Evolutionary conservation across 495 filamentous ascomycete species (phyloP).

Genomic region (Aspergillus sparsus): DNA sequence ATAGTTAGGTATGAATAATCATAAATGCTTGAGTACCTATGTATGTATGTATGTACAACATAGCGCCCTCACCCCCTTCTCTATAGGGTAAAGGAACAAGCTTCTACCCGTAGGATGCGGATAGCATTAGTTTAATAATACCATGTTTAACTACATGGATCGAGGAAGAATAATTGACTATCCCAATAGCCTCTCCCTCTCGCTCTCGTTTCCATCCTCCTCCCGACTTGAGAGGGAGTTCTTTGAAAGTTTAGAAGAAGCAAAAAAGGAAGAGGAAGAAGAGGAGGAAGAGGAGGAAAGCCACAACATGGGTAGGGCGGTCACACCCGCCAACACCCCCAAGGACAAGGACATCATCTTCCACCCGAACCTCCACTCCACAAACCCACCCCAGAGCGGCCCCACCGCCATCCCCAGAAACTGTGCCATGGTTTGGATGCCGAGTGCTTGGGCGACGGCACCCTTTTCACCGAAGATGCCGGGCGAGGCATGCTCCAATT

Average conservation of each 20-base stretch:
- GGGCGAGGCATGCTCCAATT: conserved; percentile 51
- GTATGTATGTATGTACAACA: no score
- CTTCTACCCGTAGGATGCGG: no score
- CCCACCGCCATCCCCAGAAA: conserved; percentile 61
- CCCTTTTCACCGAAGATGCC: conserved; percentile 50
- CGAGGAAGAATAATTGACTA: not conserved
- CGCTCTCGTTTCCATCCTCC: conserved; percentile 15
- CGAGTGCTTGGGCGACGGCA: conserved; percentile 61
- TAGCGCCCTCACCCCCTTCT: no score
- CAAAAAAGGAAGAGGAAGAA: not conserved
- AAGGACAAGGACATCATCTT: conserved; percentile 44
- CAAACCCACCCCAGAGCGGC: conserved; percentile 63
- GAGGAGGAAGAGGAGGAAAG: conserved; percentile 3
- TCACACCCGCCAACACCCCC: conserved; percentile 31
- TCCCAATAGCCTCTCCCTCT: conserved; percentile 19
- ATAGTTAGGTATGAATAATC: no score
- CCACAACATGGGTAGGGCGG: conserved; percentile 34
- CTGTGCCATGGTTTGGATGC: conserved; percentile 57
- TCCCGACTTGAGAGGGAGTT: conserved; percentile 3
- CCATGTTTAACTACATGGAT: no score
- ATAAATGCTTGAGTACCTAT: no score
- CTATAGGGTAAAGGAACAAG: no score
- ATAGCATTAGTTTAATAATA: no score
- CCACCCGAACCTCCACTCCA: conserved; percentile 63
- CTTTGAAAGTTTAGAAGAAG: not conserved